Base-by-base conservation (phyloP, 1,284 basidiomycete genomes). In the Trichosporon sp. region DNA sequence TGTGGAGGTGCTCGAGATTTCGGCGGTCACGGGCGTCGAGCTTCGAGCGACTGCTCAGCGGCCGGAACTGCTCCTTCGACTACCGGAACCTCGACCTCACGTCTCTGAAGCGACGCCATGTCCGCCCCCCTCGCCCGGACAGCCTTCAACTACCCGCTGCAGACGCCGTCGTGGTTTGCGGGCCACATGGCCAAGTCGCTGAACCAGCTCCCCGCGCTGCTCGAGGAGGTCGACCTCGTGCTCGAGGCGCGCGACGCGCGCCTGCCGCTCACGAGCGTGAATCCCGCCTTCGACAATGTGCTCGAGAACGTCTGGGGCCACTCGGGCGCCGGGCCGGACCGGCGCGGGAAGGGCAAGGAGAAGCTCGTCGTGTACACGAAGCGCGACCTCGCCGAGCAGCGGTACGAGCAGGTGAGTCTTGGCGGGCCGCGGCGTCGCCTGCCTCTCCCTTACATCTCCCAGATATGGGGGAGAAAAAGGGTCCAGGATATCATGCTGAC, bases 111-210 rank as follows among this genome's bases (percentile, higher is more conserved):
- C 23, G 21, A 21, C 47, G 23, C 21, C 21, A 51, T 51, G 47
- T 9, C 47, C 15, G 18, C 47, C 2, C 44, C n/a, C 3, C 47
- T 51, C 21, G 56, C 56, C 18, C 27, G 66, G 21, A 69, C 68
- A 11, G 70, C 62, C 11, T 87, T 87, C 74, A 73, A 76, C 0
- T 84, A 85, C 51, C 86, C 86, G 0, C 62, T 75, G 0, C 76
- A 76, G 2, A 81, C 93, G n/a, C 91, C 92, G 65, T 95, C 93
- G 85, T 98, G 95, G 95, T 97, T 92, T 83, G 92, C 93, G 29
- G 96, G 97, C 11, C 96, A 99, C 84, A 99, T 98, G 96, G 90
- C 90, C 81, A 87, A 90, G 78, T 96, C 95, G 75, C 87, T 91
- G 67, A 87, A 89, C 72, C 87, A 89, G 81, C 86, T 97, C 42